Percentiles rank a stretch among this genome's conserved stretches.
Evolutionary conservation across 2,329 filamentous ascomycete genomes (phyloP).

Genomic region (Pyrenophora tritici-repentis): DNA sequence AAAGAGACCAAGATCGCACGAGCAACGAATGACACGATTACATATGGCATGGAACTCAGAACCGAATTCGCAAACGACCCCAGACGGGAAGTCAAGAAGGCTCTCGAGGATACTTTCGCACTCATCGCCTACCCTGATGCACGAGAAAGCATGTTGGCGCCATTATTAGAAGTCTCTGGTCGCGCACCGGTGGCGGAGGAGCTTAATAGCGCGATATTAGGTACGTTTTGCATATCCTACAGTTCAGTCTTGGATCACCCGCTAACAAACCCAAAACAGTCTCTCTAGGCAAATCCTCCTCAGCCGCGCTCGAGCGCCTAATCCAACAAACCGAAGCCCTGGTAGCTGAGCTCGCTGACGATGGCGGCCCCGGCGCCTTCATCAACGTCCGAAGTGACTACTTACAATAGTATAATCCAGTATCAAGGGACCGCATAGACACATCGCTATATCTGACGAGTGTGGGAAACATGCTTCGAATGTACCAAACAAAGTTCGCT

Average conservation of each 20-base stretch:
- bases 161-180: constrained; percentile 76
- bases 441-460: no score
- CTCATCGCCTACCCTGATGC: constrained; percentile 87
- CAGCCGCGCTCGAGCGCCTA: constrained; percentile 81
- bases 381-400: constrained; percentile 64
- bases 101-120: constrained; percentile 83
- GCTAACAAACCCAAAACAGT: constrained; percentile 57
- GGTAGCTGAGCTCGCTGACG: constrained; percentile 78
- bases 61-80: constrained; percentile 76
- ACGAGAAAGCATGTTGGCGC: constrained; percentile 73
- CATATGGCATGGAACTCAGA: constrained; percentile 79
- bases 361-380: constrained; percentile 81
- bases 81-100: constrained; percentile 70
- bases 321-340: constrained; percentile 86
- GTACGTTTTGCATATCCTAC: constrained; percentile 53
- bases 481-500: not conserved
- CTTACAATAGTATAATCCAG: constrained; percentile 28
- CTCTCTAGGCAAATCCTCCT: constrained; percentile 86
- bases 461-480: no score
- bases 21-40: constrained; percentile 71
- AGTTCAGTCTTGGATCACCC: not conserved
- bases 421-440: no score
- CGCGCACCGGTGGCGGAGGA: constrained; percentile 85
- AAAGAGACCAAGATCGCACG: constrained; percentile 43
- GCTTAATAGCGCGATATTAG: constrained; percentile 87